A percentile compares a stretch with the other conserved stretches of the same genome.
These are phyloP conservation scores for Protomyces pachydermus DNA, from an alignment of 1,139 yeast genomes.

Conservation along the genomic window DNA sequence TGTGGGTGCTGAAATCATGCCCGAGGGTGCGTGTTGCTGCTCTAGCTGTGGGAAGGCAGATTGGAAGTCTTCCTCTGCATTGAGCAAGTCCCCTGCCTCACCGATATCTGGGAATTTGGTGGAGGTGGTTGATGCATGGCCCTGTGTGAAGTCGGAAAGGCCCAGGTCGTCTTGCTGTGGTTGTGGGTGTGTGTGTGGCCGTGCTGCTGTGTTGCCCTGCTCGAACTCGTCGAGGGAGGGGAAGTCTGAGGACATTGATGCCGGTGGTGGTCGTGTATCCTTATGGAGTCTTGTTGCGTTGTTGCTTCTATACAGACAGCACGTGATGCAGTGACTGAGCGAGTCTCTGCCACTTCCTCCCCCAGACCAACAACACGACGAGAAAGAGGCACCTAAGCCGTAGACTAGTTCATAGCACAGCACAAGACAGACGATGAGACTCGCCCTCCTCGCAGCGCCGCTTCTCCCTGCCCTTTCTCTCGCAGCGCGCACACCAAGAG, in stretches of 20 bases:
- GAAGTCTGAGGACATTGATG: constrained; percentile 65
- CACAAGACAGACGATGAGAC: not conserved
- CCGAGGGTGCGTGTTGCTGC: constrained; percentile 23
- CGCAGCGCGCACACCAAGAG: not conserved
- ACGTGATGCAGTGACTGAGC: not conserved
- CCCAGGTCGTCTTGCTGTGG: constrained; percentile 54
- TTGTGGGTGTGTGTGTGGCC: constrained; percentile 47
- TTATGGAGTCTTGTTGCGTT: not conserved
- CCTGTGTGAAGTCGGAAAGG: constrained; percentile 41
- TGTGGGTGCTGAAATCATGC: constrained; percentile 36
- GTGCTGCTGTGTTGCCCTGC: constrained; percentile 35
- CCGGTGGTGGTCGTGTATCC: not conserved
- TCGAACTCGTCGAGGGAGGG: constrained; percentile 66
- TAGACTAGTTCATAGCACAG: not conserved
- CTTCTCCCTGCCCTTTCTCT: not conserved
- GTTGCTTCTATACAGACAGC: not conserved
- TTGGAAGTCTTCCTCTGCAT: constrained; percentile 5
- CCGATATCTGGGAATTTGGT: constrained; percentile 17
- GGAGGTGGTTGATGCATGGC: constrained; percentile 38
- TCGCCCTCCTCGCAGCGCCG: not conserved
- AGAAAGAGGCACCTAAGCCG: not conserved
- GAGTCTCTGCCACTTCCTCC: no score
- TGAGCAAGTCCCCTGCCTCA: constrained; percentile 39
- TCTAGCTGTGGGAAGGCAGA: constrained; percentile 3
- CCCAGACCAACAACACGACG: no score